phyloP scores from a whole-genome alignment of 1,284 basidiomycete genomes.

The Cutaneotrichosporon cyanovorans region DNA sequence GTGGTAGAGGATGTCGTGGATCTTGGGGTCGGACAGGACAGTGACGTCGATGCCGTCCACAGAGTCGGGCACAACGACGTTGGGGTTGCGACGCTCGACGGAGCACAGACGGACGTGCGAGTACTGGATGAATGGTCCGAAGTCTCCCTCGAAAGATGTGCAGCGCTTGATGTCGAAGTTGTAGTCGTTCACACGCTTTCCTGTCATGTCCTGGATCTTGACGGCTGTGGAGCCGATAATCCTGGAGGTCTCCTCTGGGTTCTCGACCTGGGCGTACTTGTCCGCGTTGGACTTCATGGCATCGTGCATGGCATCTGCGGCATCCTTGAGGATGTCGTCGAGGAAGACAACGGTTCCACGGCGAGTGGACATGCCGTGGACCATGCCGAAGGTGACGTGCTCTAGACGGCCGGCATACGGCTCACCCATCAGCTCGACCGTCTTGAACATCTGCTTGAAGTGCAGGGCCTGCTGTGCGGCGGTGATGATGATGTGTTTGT shows the following conservation, averaged over 20 bases:
- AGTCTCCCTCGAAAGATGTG: constrained; percentile 95
- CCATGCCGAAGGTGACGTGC: constrained; percentile 85
- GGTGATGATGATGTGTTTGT: constrained; percentile 98
- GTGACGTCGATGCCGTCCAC: constrained; percentile 62
- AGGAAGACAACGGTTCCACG: constrained; percentile 96
- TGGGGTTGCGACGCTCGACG: constrained; percentile 87
- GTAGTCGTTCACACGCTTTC: constrained; percentile 94
- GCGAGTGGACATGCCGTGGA: constrained; percentile 95
- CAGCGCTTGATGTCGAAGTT: constrained; percentile 91
- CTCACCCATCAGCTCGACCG: constrained; percentile 83
- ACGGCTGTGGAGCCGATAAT: constrained; percentile 93
- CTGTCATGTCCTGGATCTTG: constrained; percentile 97
- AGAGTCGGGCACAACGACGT: constrained; percentile 61
- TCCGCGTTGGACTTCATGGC: constrained; percentile 93
- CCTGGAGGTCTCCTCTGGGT: constrained; percentile 71
- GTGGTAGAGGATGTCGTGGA: constrained; percentile 78
- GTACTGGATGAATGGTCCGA: constrained; percentile 89
- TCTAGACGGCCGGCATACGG: constrained; percentile 73
- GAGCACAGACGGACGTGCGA: constrained; percentile 92
- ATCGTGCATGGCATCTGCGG: constrained; percentile 85
- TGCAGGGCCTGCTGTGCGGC: constrained; percentile 94
- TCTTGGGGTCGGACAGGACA: constrained; percentile 63
- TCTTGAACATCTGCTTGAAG: constrained; percentile 88
- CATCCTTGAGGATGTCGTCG: constrained; percentile 88
- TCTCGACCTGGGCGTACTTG: constrained; percentile 82